Base-by-base conservation (phyloP, 2,329 filamentous ascomycete species). In the Cercospora zeina region DNA sequence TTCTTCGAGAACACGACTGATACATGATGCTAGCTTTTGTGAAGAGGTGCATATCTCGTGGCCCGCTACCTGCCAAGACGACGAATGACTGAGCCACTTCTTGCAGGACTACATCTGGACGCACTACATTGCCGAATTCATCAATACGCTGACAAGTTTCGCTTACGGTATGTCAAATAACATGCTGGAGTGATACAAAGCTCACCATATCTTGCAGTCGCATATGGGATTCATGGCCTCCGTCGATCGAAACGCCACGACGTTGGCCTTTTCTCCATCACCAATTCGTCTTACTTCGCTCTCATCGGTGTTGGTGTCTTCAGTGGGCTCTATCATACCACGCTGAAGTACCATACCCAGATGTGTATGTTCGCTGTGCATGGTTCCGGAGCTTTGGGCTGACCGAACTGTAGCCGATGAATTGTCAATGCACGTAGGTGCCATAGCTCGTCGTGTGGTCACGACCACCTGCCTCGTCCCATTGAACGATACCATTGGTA, bases 1-100 rank as follows among this genome's bases (percentile, higher is more conserved):
- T 21, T 9, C n/a, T 30, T n/a, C 7, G 24, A 11, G 33, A 2
- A 37, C 58, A 51, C 16, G 58, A 60, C 57, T 53, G 51, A 62
- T 59, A 49, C 51, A 72, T 90, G 87, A 58, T 50, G 33, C 31
- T 31, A 69, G 67, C 62, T 69, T 71, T 47, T 69, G 68, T 50
- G 68, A 70, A 61, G 64, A 70, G 62, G 67, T 67, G 31, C 42
- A 49, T 49, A 30, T 49, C 24, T 27, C 42, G 27, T 24, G 47
- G 45, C 47, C n/a, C 16, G 8, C 14, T 27, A 39, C 11, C 13
- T 19, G 42, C 31, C 42, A 49, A 49, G 42, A 59, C 47, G 34
- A 19, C 14, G 31, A 6, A 10, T 45, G 21, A 34, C 30, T 53
- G 49, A 53, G 21, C 30, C 14, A n/a, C 24, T 30, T 21, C 13